phyloP scores from a whole-genome alignment of 2,329 filamentous ascomycete genomes.

The Coniochaeta sp. region DNA sequence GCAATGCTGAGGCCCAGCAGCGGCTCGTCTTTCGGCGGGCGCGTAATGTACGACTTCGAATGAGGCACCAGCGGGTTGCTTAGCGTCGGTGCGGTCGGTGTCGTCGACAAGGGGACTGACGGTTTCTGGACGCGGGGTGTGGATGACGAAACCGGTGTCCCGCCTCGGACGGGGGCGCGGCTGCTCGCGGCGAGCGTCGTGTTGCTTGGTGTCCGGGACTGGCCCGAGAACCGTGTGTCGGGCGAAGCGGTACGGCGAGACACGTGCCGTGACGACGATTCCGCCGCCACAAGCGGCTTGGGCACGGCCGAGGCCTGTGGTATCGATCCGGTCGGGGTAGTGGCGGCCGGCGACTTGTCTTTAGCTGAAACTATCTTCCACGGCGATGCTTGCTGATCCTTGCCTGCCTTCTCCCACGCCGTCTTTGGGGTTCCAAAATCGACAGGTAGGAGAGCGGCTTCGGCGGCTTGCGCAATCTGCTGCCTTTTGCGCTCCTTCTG shows the following conservation, averaged over 20 bases:
- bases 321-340: not conserved
- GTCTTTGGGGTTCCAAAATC: conserved; percentile 22
- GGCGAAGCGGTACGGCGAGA: conserved; percentile 48
- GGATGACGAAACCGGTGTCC: not conserved
- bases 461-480: conserved; percentile 56
- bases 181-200: conserved; percentile 5
- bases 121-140: conserved; percentile 1
- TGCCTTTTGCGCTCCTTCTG: conserved; percentile 89
- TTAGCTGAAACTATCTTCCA: conserved; percentile 57
- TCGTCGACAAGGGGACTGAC: conserved; percentile 6
- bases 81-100: conserved; percentile 19
- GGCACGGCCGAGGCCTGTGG: conserved; percentile 7
- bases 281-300: conserved; percentile 36
- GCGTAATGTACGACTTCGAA: conserved; percentile 52
- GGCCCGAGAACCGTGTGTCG: conserved; percentile 56
- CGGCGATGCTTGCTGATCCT: conserved; percentile 40
- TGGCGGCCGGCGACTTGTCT: conserved; percentile 37
- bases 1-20: conserved; percentile 67
- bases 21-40: conserved; percentile 53
- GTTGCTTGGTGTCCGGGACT: conserved; percentile 29
- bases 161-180: conserved; percentile 8
- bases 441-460: conserved; percentile 8
- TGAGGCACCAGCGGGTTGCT: conserved; percentile 44
- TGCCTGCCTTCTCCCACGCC: conserved; percentile 37
- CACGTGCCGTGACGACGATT: conserved; percentile 29